Conservation (phyloP, 129 eudicot genomes). For the Dittrichia graveolens region DNA sequence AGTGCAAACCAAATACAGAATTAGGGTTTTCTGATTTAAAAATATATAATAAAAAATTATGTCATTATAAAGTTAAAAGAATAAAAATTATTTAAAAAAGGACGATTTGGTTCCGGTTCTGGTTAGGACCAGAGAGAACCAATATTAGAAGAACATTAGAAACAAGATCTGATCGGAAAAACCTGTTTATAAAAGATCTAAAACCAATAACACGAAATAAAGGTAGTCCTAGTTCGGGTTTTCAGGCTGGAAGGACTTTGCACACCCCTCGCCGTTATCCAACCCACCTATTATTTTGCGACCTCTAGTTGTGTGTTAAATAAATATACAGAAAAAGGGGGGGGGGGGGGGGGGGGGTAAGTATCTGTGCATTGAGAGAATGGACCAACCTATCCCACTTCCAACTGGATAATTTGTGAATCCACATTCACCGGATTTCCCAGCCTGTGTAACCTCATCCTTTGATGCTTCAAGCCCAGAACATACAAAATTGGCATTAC, state of each 20-base stretch:
- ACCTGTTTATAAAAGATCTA: not conserved
- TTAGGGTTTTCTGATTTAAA: no score
- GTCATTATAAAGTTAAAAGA: no score
- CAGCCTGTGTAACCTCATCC: conserved; percentile 85
- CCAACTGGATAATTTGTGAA: conserved; percentile 42
- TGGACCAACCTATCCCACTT: conserved; percentile 55
- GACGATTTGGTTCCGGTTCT: not conserved
- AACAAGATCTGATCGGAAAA: not conserved
- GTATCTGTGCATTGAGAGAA: conserved; percentile 1
- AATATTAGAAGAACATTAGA: not conserved
- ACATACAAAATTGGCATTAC: conserved; percentile 75
- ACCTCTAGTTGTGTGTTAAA: not conserved
- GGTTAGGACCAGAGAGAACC: not conserved
- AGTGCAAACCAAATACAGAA: no score
- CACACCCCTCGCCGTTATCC: not conserved
- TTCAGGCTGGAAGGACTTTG: not conserved
- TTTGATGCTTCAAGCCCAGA: conserved; percentile 80
- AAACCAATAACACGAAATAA: not conserved
- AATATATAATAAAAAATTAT: no score
- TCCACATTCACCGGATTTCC: conserved; percentile 68
- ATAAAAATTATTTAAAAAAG: no score
- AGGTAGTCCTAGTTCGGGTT: not conserved
- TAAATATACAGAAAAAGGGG: not conserved
- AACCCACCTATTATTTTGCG: not conserved
- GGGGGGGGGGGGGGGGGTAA: not conserved